These are phyloP conservation scores for Quercus alba DNA, from an alignment of 306 rosid species.

Conservation along the genomic window DNA sequence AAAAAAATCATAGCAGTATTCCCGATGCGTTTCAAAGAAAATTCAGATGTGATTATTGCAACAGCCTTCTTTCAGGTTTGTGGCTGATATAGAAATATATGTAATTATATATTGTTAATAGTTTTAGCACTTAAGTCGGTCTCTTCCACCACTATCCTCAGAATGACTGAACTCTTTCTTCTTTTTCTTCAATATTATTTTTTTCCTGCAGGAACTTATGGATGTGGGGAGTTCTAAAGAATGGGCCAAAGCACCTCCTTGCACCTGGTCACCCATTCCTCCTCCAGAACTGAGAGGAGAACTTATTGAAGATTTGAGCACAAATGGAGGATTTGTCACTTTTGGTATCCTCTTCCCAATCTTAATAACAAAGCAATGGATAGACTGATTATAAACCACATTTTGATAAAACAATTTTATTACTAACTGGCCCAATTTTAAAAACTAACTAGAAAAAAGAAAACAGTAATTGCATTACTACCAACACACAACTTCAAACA, in stretches of 20 bases:
- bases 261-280: constrained; percentile 93
- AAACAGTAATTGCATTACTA: not conserved
- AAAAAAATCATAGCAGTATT: constrained; percentile 69
- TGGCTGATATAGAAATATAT: not conserved
- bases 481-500: not conserved
- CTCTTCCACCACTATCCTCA: not conserved
- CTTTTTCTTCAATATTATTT: constrained; percentile 1
- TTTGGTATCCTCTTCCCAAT: constrained; percentile 49
- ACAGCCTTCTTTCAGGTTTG: constrained; percentile 88
- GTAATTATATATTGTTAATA: not conserved
- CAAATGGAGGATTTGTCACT: constrained; percentile 86
- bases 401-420: not conserved
- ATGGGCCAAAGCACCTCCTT: constrained; percentile 82
- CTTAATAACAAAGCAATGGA: not conserved
- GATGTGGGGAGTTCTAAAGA: constrained; percentile 76
- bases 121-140: not conserved
- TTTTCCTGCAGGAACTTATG: constrained; percentile 63
- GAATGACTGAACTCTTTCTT: constrained; percentile 1
- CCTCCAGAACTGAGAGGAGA: constrained; percentile 91
- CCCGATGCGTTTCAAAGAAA: constrained; percentile 76
- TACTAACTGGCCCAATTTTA: not conserved
- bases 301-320: constrained; percentile 77
- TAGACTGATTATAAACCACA: not conserved
- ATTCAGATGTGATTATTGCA: constrained; percentile 72
- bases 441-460: no score